phyloP scores from a whole-genome alignment of 768 basidiomycete genomes.

The Gymnopilus dilepis region DNA sequence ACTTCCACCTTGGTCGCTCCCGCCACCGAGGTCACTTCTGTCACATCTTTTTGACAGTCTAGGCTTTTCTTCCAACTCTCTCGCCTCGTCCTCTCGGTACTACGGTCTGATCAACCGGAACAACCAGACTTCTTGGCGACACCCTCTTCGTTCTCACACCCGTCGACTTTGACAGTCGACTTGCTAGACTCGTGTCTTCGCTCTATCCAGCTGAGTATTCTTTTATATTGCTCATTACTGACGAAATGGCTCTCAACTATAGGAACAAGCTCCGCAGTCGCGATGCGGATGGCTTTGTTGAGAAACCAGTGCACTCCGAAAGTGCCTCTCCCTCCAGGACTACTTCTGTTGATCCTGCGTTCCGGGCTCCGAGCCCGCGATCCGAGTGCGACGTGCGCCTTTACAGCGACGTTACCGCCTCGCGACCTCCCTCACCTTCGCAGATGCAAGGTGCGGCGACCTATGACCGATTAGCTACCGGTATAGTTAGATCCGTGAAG shows the following conservation, averaged over 20 bases:
- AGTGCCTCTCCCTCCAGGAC: neutral
- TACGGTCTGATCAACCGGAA: neutral
- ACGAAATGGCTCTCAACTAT: no score
- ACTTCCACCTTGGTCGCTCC: no score
- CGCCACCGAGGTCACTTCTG: no score
- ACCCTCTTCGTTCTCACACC: neutral
- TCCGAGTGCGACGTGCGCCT: slow-evolving; percentile 5
- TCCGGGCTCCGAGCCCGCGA: neutral
- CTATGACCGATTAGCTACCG: neutral
- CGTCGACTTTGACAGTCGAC: no score
- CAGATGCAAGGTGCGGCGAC: neutral
- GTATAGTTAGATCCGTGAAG: neutral
- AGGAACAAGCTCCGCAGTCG: no score
- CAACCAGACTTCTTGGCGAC: neutral
- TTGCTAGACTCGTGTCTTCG: no score
- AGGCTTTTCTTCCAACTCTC: neutral
- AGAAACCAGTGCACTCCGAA: neutral
- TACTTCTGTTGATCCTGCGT: neutral
- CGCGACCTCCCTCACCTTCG: slow-evolving; percentile 10
- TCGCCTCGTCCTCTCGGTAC: neutral
- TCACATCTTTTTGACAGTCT: neutral
- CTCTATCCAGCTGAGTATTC: neutral
- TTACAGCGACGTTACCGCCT: slow-evolving; percentile 12
- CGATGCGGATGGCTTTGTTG: no score
- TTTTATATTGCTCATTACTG: neutral